Base-by-base conservation (phyloP, 257 asterid genomes). In the Agastache rugosa region DNA sequence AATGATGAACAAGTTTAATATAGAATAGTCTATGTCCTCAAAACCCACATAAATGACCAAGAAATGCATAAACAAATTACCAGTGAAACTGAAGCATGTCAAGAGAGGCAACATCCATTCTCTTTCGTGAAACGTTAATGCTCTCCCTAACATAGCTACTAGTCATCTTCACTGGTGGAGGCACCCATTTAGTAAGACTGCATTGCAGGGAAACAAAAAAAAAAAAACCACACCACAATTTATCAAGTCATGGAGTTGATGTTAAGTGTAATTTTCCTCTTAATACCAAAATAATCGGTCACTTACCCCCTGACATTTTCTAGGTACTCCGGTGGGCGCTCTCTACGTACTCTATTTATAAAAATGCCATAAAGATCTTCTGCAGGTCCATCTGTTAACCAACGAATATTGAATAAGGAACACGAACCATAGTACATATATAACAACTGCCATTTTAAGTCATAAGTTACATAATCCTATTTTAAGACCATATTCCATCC, bases 71-170 rank as follows among this genome's bases (percentile, higher is more conserved):
- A 67, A 51, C 4, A 10, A 35, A 48, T 56, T 84, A 94, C 99
- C 99, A 95, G 79, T 95, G 99, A 85, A 95, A 90, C 87, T 95
- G 99, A 87, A 92, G 99, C 99, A 95, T 95, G 84, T 92, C 99
- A 76, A 95, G 78, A 50, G 90, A 79, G 39, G 90, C 75, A 78
- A 95, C 98, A 80, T 92, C 99, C 99, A 95, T 95, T 85, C 99
- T 90, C 84, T 83, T 90, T 9, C 87, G 78, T 11, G 99, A 95
- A 62, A 87, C 90, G 50, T 95, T 71, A 63, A 95, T 87, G 87
- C 87, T 90, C n/a, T 95, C 84, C 11, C 86, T 81, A 64, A 95
- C 99, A 59, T 71, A 92, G 85, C 85, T 89, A 47, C 93, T 73
- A 11, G 97, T 92, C 98, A 95, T 95, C 93, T 92, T 95, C 77